phyloP scores from a whole-genome alignment of 495 filamentous ascomycete species.

The Wilcoxina mikolae region DNA sequence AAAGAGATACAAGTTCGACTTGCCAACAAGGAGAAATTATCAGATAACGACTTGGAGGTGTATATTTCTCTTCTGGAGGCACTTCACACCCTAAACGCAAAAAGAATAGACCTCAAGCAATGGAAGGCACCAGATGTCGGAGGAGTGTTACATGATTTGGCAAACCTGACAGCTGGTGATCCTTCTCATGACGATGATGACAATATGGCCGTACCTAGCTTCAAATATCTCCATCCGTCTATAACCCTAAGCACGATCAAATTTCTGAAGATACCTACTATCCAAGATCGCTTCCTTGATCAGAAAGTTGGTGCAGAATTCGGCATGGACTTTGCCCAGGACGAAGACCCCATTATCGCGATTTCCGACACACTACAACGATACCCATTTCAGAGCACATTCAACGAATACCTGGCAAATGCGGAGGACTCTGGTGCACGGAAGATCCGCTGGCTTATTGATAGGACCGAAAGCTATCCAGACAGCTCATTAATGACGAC shows the following conservation, averaged over 20 bases:
- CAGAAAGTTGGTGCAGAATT: slow-evolving; percentile 27
- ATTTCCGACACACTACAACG: slow-evolving; percentile 33
- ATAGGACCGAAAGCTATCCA: slow-evolving; percentile 18
- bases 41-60: slow-evolving; percentile 10
- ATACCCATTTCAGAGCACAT: slow-evolving; percentile 31
- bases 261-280: slow-evolving; percentile 27
- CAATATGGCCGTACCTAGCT: background rate
- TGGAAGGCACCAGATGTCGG: slow-evolving; percentile 20
- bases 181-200: no score
- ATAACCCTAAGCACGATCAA: slow-evolving; percentile 20
- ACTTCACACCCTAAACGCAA: slow-evolving; percentile 11
- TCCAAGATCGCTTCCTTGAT: slow-evolving; percentile 23
- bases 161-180: slow-evolving; percentile 17
- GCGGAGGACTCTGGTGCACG: slow-evolving; percentile 32
- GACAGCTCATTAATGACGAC: slow-evolving; percentile 18
- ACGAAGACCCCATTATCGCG: slow-evolving; percentile 25
- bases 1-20: slow-evolving; percentile 14
- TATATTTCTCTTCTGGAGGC: slow-evolving; percentile 18
- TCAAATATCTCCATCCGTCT: slow-evolving; percentile 23
- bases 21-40: background rate
- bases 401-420: slow-evolving; percentile 36
- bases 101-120: background rate
- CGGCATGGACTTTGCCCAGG: slow-evolving; percentile 32
- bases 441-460: slow-evolving; percentile 31
- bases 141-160: slow-evolving; percentile 10